Evolutionary conservation across 2,329 filamentous ascomycete species (phyloP).

Genomic region (Diplodia mutila): DNA sequence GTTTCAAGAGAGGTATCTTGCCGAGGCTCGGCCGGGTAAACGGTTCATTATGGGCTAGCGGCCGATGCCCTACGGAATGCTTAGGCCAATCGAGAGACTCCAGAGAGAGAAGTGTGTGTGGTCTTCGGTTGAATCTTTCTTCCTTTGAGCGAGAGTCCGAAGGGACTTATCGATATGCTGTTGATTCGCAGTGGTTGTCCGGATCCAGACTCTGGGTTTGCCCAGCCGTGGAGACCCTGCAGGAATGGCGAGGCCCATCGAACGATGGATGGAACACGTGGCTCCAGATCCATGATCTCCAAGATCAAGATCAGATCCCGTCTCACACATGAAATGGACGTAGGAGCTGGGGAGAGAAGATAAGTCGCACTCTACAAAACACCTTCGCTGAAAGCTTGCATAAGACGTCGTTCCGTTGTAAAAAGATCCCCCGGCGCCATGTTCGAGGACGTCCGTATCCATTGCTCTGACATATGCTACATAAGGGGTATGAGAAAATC

Average conservation of each 20-base stretch:
- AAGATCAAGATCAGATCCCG: neutral
- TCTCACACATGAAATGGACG: neutral
- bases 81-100: neutral
- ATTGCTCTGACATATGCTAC: slow-evolving; percentile 23
- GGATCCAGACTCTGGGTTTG: neutral
- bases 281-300: neutral
- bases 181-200: neutral
- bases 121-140: neutral
- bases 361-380: neutral
- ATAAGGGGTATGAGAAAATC: slow-evolving; percentile 21
- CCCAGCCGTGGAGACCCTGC: neutral
- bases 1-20: neutral
- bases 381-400: neutral
- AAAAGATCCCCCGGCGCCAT: slow-evolving; percentile 6
- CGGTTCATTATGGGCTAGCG: neutral
- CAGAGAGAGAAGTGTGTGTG: neutral
- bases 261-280: neutral
- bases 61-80: neutral
- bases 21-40: neutral
- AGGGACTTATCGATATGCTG: neutral
- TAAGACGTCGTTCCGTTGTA: neutral
- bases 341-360: neutral
- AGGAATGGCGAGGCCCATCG: neutral
- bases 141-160: neutral
- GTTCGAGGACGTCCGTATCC: slow-evolving; percentile 14